phyloP scores from a whole-genome alignment of 1,284 basidiomycete species.

The Tilletia indica region DNA sequence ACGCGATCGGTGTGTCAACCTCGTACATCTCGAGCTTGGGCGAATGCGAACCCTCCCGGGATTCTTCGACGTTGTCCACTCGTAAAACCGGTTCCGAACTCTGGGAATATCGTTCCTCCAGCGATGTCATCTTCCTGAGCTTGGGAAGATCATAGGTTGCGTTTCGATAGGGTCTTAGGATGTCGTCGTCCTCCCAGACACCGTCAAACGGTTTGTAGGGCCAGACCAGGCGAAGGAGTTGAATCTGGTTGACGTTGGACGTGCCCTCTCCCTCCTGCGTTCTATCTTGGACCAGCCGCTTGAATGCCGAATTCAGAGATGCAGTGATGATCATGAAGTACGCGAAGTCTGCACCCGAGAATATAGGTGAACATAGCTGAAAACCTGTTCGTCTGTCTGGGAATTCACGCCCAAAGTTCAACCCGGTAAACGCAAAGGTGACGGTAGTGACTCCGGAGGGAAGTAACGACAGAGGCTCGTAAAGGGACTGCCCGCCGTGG shows the following conservation, averaged over 20 bases:
- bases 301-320: too few species aligned
- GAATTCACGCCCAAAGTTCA: not conserved
- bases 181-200: not conserved
- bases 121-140: not conserved
- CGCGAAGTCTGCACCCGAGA: too few species aligned
- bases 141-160: not conserved
- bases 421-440: not conserved
- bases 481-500: not conserved
- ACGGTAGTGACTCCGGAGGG: not conserved
- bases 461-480: not conserved
- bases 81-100: not conserved
- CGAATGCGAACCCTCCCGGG: not conserved
- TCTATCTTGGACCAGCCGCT: not conserved
- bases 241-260: not conserved
- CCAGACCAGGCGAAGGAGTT: not conserved
- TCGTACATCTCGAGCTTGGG: not conserved
- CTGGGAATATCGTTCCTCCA: not conserved
- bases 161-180: not conserved
- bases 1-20: not conserved
- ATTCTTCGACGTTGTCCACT: not conserved
- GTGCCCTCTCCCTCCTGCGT: not conserved
- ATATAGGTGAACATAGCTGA: too few species aligned
- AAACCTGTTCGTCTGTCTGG: too few species aligned
- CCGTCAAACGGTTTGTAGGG: not conserved
- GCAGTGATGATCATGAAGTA: too few species aligned